Conservation (phyloP, 495 filamentous ascomycete genomes). For the Pyronema domesticum region DNA sequence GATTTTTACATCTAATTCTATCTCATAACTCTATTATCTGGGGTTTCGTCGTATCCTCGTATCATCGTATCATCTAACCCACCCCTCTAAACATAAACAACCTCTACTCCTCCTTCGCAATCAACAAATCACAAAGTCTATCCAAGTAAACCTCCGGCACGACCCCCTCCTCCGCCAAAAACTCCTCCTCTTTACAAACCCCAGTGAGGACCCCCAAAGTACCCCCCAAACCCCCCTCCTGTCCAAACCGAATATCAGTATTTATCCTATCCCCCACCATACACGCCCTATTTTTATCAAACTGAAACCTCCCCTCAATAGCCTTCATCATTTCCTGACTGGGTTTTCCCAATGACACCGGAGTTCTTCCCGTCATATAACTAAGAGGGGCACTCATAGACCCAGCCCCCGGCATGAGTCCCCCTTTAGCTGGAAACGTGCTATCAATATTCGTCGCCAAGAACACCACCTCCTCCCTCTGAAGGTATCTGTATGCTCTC, state of each 20-base stretch:
- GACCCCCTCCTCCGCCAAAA: slow-evolving; percentile 42
- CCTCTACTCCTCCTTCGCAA: background rate
- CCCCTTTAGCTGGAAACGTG: slow-evolving; percentile 60
- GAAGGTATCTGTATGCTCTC: slow-evolving; percentile 68
- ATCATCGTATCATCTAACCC: background rate
- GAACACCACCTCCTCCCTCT: slow-evolving; percentile 61
- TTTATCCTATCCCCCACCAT: slow-evolving; percentile 93
- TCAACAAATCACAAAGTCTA: slow-evolving; percentile 52
- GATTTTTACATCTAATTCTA: background rate
- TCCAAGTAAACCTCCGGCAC: slow-evolving; percentile 68
- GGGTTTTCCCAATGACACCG: slow-evolving; percentile 78
- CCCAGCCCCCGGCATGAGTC: slow-evolving; percentile 83
- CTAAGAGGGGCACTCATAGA: slow-evolving; percentile 60
- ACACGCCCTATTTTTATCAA: slow-evolving; percentile 69
- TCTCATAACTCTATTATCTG: background rate
- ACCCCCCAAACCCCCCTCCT: slow-evolving; percentile 78
- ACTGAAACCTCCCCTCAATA: slow-evolving; percentile 82
- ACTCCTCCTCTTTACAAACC: slow-evolving; percentile 65
- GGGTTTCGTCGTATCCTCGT: background rate
- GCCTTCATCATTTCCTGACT: slow-evolving; percentile 99
- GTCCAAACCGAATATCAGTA: slow-evolving; percentile 90
- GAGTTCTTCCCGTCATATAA: slow-evolving; percentile 52
- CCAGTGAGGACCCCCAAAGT: slow-evolving; percentile 86
- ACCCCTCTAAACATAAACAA: background rate
- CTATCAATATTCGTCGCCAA: slow-evolving; percentile 85